phyloP scores from a whole-genome alignment of 495 filamentous ascomycete genomes.

The Daldinia caldariorum region DNA sequence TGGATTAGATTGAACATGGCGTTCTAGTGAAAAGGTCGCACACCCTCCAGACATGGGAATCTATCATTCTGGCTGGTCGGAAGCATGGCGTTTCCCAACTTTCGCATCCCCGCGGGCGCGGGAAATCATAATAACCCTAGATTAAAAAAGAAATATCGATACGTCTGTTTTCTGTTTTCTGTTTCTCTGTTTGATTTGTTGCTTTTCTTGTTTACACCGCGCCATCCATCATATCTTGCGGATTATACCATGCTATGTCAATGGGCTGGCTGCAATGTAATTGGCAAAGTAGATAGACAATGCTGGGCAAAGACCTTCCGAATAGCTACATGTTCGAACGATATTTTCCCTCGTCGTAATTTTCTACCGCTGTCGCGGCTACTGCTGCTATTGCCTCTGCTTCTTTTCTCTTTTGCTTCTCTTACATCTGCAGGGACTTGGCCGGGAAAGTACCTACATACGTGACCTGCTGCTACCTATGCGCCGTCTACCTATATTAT shows the following conservation, averaged over 20 bases:
- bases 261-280: background rate
- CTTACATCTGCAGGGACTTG: constrained; percentile 19
- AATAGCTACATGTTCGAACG: background rate
- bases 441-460: background rate
- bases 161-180: too few species aligned
- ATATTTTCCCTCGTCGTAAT: background rate
- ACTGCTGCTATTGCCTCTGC: background rate
- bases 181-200: too few species aligned
- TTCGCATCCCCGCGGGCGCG: constrained; percentile 19
- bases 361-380: background rate
- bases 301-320: background rate
- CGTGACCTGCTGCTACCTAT: background rate
- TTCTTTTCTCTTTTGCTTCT: background rate
- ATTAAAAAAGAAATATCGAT: background rate
- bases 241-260: background rate
- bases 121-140: too few species aligned
- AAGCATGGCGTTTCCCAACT: background rate
- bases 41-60: constrained; percentile 33
- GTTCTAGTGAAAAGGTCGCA: constrained; percentile 30
- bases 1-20: constrained; percentile 6
- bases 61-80: background rate
- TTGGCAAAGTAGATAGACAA: background rate
- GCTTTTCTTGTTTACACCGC: background rate
- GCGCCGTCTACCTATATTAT: background rate
- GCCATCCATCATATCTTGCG: background rate